Evolutionary conservation across 192 early-diverging fungal species (phyloP).

Genomic region (Coemansia sp.): DNA sequence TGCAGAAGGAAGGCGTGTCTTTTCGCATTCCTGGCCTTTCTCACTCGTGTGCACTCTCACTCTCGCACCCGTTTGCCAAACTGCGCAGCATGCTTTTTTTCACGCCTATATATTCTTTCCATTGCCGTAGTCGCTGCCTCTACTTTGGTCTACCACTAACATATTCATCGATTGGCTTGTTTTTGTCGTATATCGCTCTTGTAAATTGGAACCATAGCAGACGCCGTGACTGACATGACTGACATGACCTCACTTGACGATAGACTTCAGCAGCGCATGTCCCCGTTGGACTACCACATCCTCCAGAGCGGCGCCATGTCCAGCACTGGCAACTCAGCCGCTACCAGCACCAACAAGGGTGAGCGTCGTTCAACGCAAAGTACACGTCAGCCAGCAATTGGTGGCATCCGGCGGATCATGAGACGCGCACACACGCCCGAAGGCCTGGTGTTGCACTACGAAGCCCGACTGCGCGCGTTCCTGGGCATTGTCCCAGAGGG

Average conservation of each 20-base stretch:
- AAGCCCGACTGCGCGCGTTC: slow-evolving; percentile 35
- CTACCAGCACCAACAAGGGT: slow-evolving; percentile 7
- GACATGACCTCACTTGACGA: slow-evolving; percentile 9
- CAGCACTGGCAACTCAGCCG: background rate
- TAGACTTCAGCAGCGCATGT: slow-evolving; percentile 14
- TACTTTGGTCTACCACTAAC: background rate
- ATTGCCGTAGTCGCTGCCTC: background rate
- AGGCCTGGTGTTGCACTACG: slow-evolving; percentile 46
- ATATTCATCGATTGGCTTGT: background rate
- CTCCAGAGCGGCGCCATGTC: slow-evolving; percentile 12
- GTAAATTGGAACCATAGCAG: background rate
- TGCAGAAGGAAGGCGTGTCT: background rate
- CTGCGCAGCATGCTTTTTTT: background rate
- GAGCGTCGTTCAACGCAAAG: background rate
- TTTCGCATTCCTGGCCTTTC: background rate
- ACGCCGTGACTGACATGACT: background rate
- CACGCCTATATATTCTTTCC: background rate
- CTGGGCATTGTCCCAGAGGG: slow-evolving; percentile 21
- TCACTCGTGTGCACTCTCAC: background rate
- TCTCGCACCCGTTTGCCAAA: background rate
- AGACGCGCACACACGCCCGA: slow-evolving; percentile 49
- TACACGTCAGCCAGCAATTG: slow-evolving; percentile 19
- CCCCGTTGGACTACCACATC: slow-evolving; percentile 20
- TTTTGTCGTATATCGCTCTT: background rate
- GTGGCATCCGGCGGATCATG: slow-evolving; percentile 42